Evolutionary conservation across 768 basidiomycete genomes (phyloP), one percentile per base, ranked within the genome.

Genomic region (Sporobolomyces phaffii): DNA sequence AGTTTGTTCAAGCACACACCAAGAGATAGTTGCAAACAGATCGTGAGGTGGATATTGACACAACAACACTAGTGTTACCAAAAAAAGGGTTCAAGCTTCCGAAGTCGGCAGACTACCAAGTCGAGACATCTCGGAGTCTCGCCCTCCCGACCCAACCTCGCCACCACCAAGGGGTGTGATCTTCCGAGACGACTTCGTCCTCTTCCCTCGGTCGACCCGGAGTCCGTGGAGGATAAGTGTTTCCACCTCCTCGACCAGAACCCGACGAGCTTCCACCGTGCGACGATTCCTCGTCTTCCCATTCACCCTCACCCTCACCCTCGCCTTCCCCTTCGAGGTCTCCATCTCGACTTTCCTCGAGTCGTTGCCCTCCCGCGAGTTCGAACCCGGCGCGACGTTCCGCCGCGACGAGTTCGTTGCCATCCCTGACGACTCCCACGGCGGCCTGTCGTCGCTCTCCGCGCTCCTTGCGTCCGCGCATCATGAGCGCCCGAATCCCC

Each of bases 401-500:
- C 0, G 26, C 56, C 5, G 60, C 45, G 8, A 22, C 57, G 34
- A 70, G 47, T 64, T 70, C 69, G 3, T 28, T 64, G 0, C 69
- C 69, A 5, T 41, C 47, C 8, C n/a, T n/a, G 5, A 68, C 58
- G 3, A 49, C 8, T 3, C 59, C 59, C n/a, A 17, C 17, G 10
- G 43, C 48, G 2, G 65, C 70, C 48, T 57, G 58, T 1, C 70
- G n/a, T 15, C 70, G 31, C 44, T 72, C 65, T 0, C 65, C 70
- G 5, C 70, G 18, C 62, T 72, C 70, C 60, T 60, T 64, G 59
- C 52, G 44, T 11, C 68, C 63, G 5, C 56, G 41, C 60, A 68
- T 57, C 70, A 64, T 68, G 2, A 72, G 36, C 18, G 65, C 70
- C 1, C 60, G 15, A 20, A 72, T 72, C 1, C 70, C 70, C 62